phyloP scores from a whole-genome alignment of 495 filamentous ascomycete genomes.

The Aspergillus wentii region DNA sequence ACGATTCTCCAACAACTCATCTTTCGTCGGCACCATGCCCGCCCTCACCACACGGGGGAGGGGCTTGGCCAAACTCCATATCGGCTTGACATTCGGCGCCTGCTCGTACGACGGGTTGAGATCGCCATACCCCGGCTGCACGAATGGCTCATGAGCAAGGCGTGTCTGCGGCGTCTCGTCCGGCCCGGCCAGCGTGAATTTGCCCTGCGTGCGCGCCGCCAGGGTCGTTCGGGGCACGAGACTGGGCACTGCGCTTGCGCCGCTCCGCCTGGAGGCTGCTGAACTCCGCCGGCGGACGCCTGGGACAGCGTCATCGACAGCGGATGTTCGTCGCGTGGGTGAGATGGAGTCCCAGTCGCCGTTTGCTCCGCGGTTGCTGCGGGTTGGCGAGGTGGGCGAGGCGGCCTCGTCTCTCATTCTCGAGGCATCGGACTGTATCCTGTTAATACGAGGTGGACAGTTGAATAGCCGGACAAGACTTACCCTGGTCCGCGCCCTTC shows the following conservation, averaged over 20 bases:
- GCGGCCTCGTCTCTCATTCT: too few relatives aligned
- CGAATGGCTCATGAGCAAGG: conserved; percentile 34
- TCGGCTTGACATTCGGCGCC: conserved; percentile 32
- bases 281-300: conserved; percentile 21
- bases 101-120: conserved; percentile 44
- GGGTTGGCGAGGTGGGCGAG: neutral
- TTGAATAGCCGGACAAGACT: too few relatives aligned
- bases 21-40: conserved; percentile 38
- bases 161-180: conserved; percentile 32
- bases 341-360: too few relatives aligned
- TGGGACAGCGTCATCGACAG: neutral
- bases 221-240: conserved; percentile 24
- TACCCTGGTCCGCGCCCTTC: neutral
- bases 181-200: conserved; percentile 33
- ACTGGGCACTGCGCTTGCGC: conserved; percentile 17
- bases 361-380: neutral
- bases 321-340: conserved; percentile 8
- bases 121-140: conserved; percentile 39
- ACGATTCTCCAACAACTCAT: conserved; percentile 26
- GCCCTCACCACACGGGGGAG: conserved; percentile 44
- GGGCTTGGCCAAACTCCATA: conserved; percentile 47
- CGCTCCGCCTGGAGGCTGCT: conserved; percentile 13
- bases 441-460: too few relatives aligned
- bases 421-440: neutral
- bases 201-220: conserved; percentile 25